These are phyloP conservation scores for Cairneyella variabilis DNA, from an alignment of 495 filamentous ascomycete species.

Conservation along the genomic window DNA sequence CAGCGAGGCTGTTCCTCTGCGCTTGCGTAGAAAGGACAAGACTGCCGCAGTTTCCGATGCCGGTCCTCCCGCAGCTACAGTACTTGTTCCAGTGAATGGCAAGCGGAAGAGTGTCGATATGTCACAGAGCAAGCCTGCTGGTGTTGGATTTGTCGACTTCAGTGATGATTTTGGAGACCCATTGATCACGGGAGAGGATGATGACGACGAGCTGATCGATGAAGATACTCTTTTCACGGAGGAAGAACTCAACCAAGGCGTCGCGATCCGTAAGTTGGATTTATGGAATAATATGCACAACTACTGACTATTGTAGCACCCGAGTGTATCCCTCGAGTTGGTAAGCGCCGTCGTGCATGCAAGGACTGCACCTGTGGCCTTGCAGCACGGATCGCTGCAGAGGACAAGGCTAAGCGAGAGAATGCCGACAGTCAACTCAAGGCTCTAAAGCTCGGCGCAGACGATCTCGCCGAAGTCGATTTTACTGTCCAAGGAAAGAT, in stretches of 20 bases:
- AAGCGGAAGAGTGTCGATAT: constrained; percentile 40
- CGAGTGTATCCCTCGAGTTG: constrained; percentile 77
- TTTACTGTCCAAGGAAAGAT: constrained; percentile 96
- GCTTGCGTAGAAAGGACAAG: constrained; percentile 62
- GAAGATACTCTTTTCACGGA: constrained; percentile 82
- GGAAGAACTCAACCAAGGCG: constrained; percentile 69
- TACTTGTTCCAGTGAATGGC: constrained; percentile 24
- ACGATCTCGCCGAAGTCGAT: constrained; percentile 84
- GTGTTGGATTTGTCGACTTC: constrained; percentile 71
- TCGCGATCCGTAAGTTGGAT: constrained; percentile 64
- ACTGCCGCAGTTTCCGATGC: constrained; percentile 25
- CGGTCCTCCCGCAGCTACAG: constrained; percentile 21
- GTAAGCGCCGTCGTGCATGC: constrained; percentile 86
- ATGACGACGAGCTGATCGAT: constrained; percentile 82
- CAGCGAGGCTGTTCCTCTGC: constrained; percentile 66
- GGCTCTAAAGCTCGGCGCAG: constrained; percentile 65
- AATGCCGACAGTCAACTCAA: constrained; percentile 46
- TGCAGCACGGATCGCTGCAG: constrained; percentile 69
- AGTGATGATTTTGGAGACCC: constrained; percentile 60
- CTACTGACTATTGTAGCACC: constrained; percentile 60
- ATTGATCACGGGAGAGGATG: constrained; percentile 48
- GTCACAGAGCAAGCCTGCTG: constrained; percentile 40
- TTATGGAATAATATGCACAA: constrained; percentile 14
- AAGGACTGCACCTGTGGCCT: constrained; percentile 98
- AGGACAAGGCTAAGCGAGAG: constrained; percentile 67